phyloP scores from a whole-genome alignment of 352 stramenopile species.

The Phytophthora nicotianae region DNA sequence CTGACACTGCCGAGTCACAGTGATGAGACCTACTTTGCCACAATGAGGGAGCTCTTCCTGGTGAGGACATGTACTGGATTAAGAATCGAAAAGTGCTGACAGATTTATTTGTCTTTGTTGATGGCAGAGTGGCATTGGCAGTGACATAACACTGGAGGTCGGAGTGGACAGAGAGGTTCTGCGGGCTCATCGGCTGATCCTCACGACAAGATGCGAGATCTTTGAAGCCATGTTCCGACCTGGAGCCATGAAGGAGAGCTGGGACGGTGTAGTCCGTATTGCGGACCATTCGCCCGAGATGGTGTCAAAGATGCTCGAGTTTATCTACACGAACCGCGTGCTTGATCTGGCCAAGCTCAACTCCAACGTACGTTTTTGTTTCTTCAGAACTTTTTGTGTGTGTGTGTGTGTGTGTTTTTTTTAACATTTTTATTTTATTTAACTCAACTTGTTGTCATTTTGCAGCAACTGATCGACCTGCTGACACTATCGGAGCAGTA shows the following conservation, averaged over 20 bases:
- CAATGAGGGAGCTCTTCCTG: slow-evolving; percentile 76
- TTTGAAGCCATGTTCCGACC: slow-evolving; percentile 90
- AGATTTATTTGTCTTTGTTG: background rate
- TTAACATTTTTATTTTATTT: background rate
- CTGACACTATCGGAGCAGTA: slow-evolving; percentile 85
- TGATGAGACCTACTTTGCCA: slow-evolving; percentile 78
- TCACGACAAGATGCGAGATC: slow-evolving; percentile 89
- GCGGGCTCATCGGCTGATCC: slow-evolving; percentile 69
- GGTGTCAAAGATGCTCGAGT: slow-evolving; percentile 92
- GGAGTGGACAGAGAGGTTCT: slow-evolving; percentile 66
- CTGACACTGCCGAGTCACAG: slow-evolving; percentile 55
- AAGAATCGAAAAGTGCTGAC: background rate
- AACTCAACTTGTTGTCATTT: background rate
- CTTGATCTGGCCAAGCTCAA: slow-evolving; percentile 77
- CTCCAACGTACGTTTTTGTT: slow-evolving; percentile 55
- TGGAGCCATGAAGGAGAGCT: slow-evolving; percentile 86
- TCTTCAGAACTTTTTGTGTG: too few relatives aligned
- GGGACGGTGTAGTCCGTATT: slow-evolving; percentile 81
- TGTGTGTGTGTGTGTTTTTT: too few relatives aligned
- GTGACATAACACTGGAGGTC: slow-evolving; percentile 78
- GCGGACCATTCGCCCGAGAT: slow-evolving; percentile 82
- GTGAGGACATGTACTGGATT: slow-evolving; percentile 24
- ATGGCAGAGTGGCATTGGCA: slow-evolving; percentile 57
- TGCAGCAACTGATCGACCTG: slow-evolving; percentile 86
- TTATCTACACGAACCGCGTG: slow-evolving; percentile 92